Base-by-base conservation (phyloP, 2,329 filamentous ascomycete genomes). In the Diaporthe destruens region DNA sequence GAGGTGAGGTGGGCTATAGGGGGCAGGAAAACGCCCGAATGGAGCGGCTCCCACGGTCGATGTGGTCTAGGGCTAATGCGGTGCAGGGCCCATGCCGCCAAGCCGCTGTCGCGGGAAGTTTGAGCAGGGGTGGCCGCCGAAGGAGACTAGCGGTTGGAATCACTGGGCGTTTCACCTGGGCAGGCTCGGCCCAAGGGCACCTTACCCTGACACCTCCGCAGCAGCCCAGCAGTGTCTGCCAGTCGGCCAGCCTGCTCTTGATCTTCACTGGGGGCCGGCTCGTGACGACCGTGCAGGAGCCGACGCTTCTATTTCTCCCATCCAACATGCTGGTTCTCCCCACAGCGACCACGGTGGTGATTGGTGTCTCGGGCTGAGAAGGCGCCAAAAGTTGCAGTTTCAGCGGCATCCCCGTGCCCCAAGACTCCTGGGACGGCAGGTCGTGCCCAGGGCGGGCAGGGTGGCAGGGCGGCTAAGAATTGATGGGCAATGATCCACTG, bases 341-440 rank as follows among this genome's bases (percentile, higher is more conserved):
- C 61, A 66, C 47, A 39, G 0, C 23, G 67, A 71, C 69, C 25
- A n/a, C 51, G 36, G 29, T 49, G 18, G 14, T 51, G 54, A 32
- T 32, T 68, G 42, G 49, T 57, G 67, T 71, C 68, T 54, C 66
- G 54, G 39, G 34, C 25, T 54, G 56, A 54, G 25, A 56, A 32
- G 32, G 63, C 66, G 49, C 51, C 56, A 66, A 69, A 71, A 34
- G 42, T 59, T 57, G 39, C 49, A 57, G 71, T 72, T 71, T 72
- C 71, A 72, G 56, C 49, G 23, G 25, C 66, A 36, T 39, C 51
- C 54, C 29, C 42, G 29, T 59, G n/a, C 66, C 51, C 56, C 42
- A 34, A n/a, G 32, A 44, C 29, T 14, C 6, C 23, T 14, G 32
- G 32, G 14, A 63, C 66, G 39, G 61, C 39, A 68, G 61, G 42